phyloP scores from a whole-genome alignment of 176 grass and related monocot genomes.

The Oryza australiensis region DNA sequence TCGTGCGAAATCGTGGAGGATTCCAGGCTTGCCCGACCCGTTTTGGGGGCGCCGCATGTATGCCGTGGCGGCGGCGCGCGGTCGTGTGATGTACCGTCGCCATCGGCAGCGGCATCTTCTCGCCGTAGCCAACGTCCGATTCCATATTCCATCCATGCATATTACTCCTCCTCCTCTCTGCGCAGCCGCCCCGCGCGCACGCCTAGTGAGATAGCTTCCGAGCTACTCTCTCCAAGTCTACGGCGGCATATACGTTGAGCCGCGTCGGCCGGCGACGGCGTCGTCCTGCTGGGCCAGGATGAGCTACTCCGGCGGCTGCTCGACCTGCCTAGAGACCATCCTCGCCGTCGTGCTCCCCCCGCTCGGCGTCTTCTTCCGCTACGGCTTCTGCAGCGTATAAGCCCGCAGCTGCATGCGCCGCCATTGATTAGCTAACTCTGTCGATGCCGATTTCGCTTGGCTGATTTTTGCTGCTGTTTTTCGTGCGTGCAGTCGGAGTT shows the following conservation, averaged over 20 bases:
- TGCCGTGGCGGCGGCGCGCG: slow-evolving; percentile 20
- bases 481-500: slow-evolving; percentile 40
- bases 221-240: not conserved
- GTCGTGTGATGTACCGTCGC: not conserved
- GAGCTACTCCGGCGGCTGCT: slow-evolving; percentile 57
- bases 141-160: slow-evolving; percentile 14
- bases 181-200: too few relatives aligned
- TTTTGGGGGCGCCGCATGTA: slow-evolving; percentile 8
- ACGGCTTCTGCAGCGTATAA: slow-evolving; percentile 77
- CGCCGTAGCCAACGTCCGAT: slow-evolving; percentile 23
- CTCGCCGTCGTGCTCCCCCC: slow-evolving; percentile 65
- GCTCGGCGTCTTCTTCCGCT: slow-evolving; percentile 86
- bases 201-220: not conserved
- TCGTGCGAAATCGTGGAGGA: not conserved
- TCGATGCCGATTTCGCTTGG: not conserved
- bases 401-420: not conserved
- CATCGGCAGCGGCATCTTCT: slow-evolving; percentile 52
- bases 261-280: not conserved
- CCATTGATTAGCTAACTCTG: not conserved
- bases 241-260: not conserved
- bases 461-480: not conserved
- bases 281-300: slow-evolving; percentile 9
- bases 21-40: not conserved
- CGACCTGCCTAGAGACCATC: slow-evolving; percentile 60
- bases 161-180: not conserved